Evolutionary conservation across 345 rosid species (phyloP), one percentile per base, ranked within the genome.

Genomic region (Rhizophora apiculata): DNA sequence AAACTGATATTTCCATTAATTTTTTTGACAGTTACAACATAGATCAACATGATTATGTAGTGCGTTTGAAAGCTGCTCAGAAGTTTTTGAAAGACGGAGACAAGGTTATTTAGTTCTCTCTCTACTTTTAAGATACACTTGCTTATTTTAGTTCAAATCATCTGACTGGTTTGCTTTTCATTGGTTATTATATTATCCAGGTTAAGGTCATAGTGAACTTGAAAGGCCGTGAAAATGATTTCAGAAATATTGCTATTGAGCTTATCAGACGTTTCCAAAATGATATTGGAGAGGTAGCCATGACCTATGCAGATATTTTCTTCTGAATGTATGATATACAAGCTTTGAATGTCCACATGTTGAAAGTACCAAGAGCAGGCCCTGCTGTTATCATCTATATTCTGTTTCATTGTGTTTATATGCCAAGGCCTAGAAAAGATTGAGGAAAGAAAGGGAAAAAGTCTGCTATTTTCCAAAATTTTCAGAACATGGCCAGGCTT

Each of bases 211-310:
- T 88, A 60, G 97, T 95, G 73, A 87, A 82, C 80, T 80, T 95
- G 85, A 95, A 90, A 84, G 96, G 99, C 22, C 89, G 97, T 69
- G 96, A 95, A 82, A 87, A 92, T 46, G 93, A 92, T 27, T 92
- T 92, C 78, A 86, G 93, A 76, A 95, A 88, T 74, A 87, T 76
- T 20, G 99, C 96, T 59, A 89, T 88, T 74, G 93, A 91, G 75
- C 97, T 95, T 34, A 78, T 95, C 22, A 82, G 84, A 68, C 91
- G 89, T 68, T 88, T 95, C 82, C 97, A 88, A 79, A 88, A 80
- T 68, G 96, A 91, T 79, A 79, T 91, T 58, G 97, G 97, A 21
- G 99, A 95, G 97, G 96, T 91, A 86, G 34, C 64, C 13, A 30
- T 58, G 43, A 54, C 37, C 34, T 22, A 8, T 48, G 22, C 19